Percentiles rank a stretch among this genome's conserved stretches.
phyloP scores from a whole-genome alignment of 306 rosid genomes.

The Lablab purpureus region DNA sequence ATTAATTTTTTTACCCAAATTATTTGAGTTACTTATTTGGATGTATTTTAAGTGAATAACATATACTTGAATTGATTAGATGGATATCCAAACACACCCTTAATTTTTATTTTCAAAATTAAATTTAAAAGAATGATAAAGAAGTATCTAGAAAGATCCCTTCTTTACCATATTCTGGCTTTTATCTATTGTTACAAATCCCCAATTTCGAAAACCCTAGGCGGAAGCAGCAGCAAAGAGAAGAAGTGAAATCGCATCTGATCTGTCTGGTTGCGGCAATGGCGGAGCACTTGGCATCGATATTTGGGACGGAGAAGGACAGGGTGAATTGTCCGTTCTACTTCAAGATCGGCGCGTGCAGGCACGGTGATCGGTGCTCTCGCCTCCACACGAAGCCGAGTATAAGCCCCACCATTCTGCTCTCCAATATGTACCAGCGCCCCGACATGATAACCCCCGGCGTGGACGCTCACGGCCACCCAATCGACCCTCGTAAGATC shows the following conservation, averaged over 20 bases:
- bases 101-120: too few relatives aligned
- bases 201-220: constrained; percentile 35
- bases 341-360: constrained; percentile 84
- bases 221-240: not conserved
- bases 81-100: too few relatives aligned
- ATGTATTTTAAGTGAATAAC: too few relatives aligned
- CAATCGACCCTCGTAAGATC: constrained; percentile 68
- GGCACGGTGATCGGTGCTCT: constrained; percentile 78
- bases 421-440: constrained; percentile 81
- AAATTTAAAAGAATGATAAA: too few relatives aligned
- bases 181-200: not conserved
- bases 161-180: too few relatives aligned
- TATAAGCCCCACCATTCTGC: constrained; percentile 71
- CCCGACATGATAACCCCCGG: constrained; percentile 83
- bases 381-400: constrained; percentile 80
- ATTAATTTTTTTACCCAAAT: too few relatives aligned
- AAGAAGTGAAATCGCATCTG: not conserved
- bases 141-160: not conserved
- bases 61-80: too few relatives aligned
- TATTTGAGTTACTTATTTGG: too few relatives aligned
- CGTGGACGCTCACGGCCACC: constrained; percentile 66
- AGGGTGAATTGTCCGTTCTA: constrained; percentile 82
- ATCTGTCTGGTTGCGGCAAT: constrained; percentile 20
- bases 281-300: constrained; percentile 85
- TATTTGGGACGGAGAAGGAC: constrained; percentile 81